Evolutionary conservation across 2,329 filamentous ascomycete genomes (phyloP).

Genomic region (Alternaria rosae): DNA sequence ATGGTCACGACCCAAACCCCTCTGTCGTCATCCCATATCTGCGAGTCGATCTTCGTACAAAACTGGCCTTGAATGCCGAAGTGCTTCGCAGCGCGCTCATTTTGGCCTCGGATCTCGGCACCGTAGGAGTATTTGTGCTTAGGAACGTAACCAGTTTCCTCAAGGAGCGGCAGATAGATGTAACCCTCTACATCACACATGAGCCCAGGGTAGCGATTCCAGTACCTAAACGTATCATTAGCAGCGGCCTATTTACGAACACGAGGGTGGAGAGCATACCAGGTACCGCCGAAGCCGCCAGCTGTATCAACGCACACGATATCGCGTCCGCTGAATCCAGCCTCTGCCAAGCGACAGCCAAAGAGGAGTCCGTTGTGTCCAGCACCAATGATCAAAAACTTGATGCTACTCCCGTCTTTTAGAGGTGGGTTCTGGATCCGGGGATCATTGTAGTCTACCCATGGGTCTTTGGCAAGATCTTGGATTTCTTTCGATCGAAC

Average conservation of each 20-base stretch:
- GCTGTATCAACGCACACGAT: constrained; percentile 54
- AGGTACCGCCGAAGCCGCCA: constrained; percentile 56
- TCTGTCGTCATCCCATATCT: constrained; percentile 56
- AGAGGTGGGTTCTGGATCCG: background rate
- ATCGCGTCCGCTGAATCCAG: constrained; percentile 43
- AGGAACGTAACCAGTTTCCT: constrained; percentile 56
- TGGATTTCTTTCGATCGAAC: background rate
- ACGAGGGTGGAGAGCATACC: constrained; percentile 39
- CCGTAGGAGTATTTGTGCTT: constrained; percentile 51
- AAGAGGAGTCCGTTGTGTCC: constrained; percentile 51
- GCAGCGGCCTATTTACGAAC: background rate
- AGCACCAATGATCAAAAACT: constrained; percentile 50
- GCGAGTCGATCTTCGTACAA: background rate
- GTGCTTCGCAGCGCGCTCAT: background rate
- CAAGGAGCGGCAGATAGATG: constrained; percentile 55
- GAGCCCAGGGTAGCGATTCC: constrained; percentile 57
- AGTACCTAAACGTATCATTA: constrained; percentile 48
- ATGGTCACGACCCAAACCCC: constrained; percentile 45
- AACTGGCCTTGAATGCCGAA: background rate
- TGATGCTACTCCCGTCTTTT: constrained; percentile 9
- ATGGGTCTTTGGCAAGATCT: constrained; percentile 8
- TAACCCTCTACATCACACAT: constrained; percentile 66
- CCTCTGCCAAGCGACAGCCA: constrained; percentile 47
- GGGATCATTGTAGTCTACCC: constrained; percentile 1
- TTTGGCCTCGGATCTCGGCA: constrained; percentile 1